Conservation (phyloP, 2,329 filamentous ascomycete genomes). For the Ophiosphaerella herpotricha region DNA sequence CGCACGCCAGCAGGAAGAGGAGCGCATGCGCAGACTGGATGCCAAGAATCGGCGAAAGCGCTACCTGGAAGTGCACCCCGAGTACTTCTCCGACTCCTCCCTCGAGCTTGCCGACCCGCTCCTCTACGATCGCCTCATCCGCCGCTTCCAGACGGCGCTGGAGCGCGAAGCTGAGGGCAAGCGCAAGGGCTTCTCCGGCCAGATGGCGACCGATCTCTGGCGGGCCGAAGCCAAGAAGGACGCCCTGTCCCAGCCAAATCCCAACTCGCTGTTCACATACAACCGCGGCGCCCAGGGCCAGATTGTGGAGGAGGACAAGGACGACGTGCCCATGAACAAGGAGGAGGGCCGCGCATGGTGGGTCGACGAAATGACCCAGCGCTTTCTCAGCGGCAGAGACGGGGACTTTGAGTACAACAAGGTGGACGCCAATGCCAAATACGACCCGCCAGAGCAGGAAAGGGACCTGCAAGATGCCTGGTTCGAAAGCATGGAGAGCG, state of each 20-base stretch:
- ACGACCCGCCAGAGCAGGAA: constrained; percentile 67
- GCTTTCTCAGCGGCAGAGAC: constrained; percentile 77
- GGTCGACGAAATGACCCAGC: constrained; percentile 70
- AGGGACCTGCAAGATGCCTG: constrained; percentile 73
- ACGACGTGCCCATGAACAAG: constrained; percentile 61
- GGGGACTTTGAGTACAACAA: constrained; percentile 75
- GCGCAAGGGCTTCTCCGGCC: constrained; percentile 75
- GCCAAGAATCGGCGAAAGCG: constrained; percentile 77
- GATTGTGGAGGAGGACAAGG: constrained; percentile 62
- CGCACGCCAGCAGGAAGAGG: constrained; percentile 19
- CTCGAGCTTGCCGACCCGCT: constrained; percentile 74
- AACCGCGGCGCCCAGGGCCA: constrained; percentile 58
- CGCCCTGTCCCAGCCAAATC: constrained; percentile 61
- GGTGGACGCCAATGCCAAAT: constrained; percentile 74
- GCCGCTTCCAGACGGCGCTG: constrained; percentile 72
- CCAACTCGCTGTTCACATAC: constrained; percentile 56
- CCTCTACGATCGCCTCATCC: constrained; percentile 79
- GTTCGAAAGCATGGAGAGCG: constrained; percentile 78
- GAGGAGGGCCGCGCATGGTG: constrained; percentile 72
- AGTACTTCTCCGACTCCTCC: constrained; percentile 67
- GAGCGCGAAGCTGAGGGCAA: constrained; percentile 77
- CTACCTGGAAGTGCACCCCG: constrained; percentile 73
- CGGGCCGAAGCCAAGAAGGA: constrained; percentile 77
- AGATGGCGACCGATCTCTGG: constrained; percentile 76
- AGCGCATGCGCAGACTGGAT: constrained; percentile 50